Conservation (phyloP, 2,329 filamentous ascomycete genomes). For the Paraphaeosphaeria sporulosa region DNA sequence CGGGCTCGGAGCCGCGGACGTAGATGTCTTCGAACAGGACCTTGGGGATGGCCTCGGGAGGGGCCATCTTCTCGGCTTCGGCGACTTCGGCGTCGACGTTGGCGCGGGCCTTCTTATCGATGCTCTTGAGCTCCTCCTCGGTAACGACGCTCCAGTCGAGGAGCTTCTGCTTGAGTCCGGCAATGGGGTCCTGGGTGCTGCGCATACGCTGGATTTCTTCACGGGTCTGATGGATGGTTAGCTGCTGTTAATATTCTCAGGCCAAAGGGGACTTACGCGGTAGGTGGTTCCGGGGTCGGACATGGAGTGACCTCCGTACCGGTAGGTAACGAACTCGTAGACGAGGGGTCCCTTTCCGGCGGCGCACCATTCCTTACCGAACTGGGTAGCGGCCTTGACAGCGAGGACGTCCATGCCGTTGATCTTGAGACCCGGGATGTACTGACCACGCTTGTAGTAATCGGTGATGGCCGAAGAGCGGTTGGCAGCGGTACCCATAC, state of each 20-base stretch:
- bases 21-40: constrained; percentile 98
- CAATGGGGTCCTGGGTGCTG: constrained; percentile 97
- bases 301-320: constrained; percentile 99
- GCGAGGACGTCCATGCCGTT: constrained; percentile 99
- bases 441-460: constrained; percentile 99
- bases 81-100: constrained; percentile 90
- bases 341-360: constrained; percentile 91
- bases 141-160: constrained; percentile 90
- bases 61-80: constrained; percentile 84
- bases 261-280: constrained; percentile 59
- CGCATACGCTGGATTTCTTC: constrained; percentile 99
- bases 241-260: constrained; percentile 5
- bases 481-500: constrained; percentile 96
- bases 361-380: constrained; percentile 87
- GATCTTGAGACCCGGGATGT: constrained; percentile 98
- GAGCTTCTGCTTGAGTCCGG: constrained; percentile 97
- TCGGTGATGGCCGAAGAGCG: constrained; percentile 95
- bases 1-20: constrained; percentile 84
- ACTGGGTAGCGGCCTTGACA: constrained; percentile 93
- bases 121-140: constrained; percentile 94
- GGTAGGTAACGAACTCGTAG: constrained; percentile 98
- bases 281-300: constrained; percentile 99
- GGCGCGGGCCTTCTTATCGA: constrained; percentile 91
- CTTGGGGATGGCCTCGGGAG: constrained; percentile 78
- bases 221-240: constrained; percentile 67